phyloP scores from a whole-genome alignment of 1,284 basidiomycete genomes.

The Cryptococcus sp. region DNA sequence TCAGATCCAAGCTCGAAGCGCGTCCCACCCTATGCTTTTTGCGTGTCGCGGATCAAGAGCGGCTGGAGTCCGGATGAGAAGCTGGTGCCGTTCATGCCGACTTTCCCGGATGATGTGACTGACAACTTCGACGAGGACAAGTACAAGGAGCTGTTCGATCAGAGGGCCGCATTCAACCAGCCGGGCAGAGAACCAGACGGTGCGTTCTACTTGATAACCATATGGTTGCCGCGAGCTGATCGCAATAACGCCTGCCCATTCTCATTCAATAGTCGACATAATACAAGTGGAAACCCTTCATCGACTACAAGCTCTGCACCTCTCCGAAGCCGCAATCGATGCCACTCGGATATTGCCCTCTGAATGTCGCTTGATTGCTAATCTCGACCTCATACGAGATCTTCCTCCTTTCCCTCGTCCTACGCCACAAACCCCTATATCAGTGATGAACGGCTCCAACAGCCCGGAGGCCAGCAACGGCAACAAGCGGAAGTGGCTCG shows the following conservation, averaged over 20 bases:
- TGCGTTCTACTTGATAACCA: conserved; percentile 1
- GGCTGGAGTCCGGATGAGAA: conserved; percentile 9
- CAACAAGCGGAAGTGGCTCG: conserved; percentile 15
- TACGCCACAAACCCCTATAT: neutral
- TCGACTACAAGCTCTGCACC: neutral
- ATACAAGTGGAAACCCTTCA: conserved; percentile 12
- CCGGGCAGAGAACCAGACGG: conserved; percentile 11
- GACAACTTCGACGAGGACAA: conserved; percentile 7
- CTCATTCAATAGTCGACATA: conserved; percentile 11
- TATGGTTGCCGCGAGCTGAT: neutral
- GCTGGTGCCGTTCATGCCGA: conserved; percentile 10
- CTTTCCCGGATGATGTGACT: conserved; percentile 6
- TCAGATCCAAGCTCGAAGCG: neutral
- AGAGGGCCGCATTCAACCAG: neutral
- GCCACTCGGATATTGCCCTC: conserved; percentile 12
- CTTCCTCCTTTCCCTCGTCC: conserved; percentile 15
- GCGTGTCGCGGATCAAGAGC: neutral
- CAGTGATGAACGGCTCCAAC: neutral
- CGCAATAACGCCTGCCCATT: neutral
- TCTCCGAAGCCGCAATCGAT: conserved; percentile 10
- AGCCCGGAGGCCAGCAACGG: neutral
- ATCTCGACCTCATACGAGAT: conserved; percentile 14
- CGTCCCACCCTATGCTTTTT: conserved; percentile 11
- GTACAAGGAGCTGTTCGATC: conserved; percentile 1
- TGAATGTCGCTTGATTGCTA: conserved; percentile 4